phyloP scores from a whole-genome alignment of 257 asterid genomes.

The Solanum virginianum region DNA sequence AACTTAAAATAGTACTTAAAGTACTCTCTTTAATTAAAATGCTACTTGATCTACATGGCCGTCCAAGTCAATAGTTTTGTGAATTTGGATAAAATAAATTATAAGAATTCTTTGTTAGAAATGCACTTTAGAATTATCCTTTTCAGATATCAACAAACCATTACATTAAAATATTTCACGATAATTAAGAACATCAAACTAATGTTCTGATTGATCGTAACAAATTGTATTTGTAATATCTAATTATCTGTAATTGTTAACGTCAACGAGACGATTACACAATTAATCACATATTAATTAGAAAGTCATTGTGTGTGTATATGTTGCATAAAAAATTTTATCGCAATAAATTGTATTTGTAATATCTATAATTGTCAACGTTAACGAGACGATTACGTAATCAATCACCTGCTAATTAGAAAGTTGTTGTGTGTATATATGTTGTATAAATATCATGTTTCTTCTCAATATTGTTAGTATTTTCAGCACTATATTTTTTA shows the following conservation, averaged over 20 bases:
- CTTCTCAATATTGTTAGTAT: background rate
- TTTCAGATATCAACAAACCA: too few species aligned
- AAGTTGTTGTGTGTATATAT: background rate
- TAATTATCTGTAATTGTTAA: too few species aligned
- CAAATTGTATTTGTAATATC: too few species aligned
- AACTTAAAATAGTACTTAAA: background rate
- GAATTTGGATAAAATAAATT: background rate
- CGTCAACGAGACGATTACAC: too few species aligned
- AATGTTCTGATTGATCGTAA: too few species aligned
- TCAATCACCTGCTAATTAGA: background rate
- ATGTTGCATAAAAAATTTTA: too few species aligned
- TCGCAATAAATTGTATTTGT: too few species aligned
- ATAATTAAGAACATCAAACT: too few species aligned
- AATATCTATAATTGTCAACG: background rate
- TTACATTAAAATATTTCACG: too few species aligned
- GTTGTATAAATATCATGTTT: background rate
- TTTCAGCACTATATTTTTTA: background rate
- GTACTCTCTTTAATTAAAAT: background rate
- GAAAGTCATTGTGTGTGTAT: too few species aligned
- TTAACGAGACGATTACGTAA: background rate
- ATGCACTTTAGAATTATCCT: background rate
- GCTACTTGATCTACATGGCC: background rate
- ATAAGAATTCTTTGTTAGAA: background rate
- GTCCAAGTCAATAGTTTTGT: background rate
- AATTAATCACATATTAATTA: too few species aligned